Evolutionary conservation across 306 rosid species (phyloP), one percentile per base, ranked within the genome.

Genomic region (Gillenia trifoliata): DNA sequence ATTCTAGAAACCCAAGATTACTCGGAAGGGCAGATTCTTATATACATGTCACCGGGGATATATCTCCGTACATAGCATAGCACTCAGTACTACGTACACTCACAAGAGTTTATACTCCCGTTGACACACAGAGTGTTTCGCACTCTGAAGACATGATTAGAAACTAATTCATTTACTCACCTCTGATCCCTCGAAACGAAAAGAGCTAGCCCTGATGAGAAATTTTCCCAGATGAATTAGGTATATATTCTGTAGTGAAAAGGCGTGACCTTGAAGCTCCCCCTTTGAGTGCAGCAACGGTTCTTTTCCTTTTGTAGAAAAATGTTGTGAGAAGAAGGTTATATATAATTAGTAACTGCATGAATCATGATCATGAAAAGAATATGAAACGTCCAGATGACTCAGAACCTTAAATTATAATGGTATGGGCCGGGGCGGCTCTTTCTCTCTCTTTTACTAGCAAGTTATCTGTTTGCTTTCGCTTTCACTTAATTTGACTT

Each of bases 401-500:
- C 76, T 83, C 79, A 47, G 68, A 52, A 71, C 33, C 75, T 50
- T 67, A 31, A 38, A 64, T 49, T 36, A 55, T 36, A 49, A 52
- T 52, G 25, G 23, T 52, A 38, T 47, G 57, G 33, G 29, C 52
- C 60, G 65, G 83, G 88, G 64, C 85, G 84, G 85, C 76, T 87
- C 40, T 41, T 29, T 33, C 13, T 57, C 64, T 59, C 63, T 57
- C 62, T 56, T 11, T 56, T 47, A 43, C 50, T 30, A 23, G 68
- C 43, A 72, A 68, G 59, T 36, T 68, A 56, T 84, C 77, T 73
- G 83, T 86, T 79, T 77, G 26, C 77, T 80, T 77, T 86, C 89
- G 76, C 89, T 86, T 77, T 89, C 88, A 70, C 68, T 64, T 73
- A 56, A 79, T 80, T 87, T 85, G 80, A 85, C 81, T 85, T 68